Evolutionary conservation across 306 rosid genomes (phyloP).

Genomic region (Prunus davidiana): DNA sequence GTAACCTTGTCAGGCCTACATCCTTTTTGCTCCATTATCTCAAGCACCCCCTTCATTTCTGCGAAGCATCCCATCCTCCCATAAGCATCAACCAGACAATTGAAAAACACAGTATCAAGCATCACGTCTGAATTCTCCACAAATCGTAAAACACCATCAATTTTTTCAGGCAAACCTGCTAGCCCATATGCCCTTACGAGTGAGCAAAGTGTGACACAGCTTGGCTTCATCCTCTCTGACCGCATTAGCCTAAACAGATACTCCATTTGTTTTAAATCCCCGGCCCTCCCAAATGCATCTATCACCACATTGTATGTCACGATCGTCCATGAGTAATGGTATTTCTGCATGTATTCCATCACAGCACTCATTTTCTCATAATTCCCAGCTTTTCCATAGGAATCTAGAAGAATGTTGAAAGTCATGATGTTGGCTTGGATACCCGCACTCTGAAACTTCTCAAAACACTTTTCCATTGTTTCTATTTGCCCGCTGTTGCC

Average conservation of each 20-base stretch:
- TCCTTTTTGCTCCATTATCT: conserved; percentile 69
- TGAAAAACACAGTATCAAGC: conserved; percentile 71
- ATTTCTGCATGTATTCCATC: conserved; percentile 94
- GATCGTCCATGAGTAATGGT: conserved; percentile 88
- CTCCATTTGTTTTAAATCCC: conserved; percentile 93
- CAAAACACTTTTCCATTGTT: conserved; percentile 91
- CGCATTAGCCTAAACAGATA: conserved; percentile 81
- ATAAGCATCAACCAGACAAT: conserved; percentile 86
- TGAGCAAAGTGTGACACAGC: conserved; percentile 89
- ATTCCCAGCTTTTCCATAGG: conserved; percentile 65
- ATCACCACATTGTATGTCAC: conserved; percentile 82
- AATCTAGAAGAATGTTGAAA: conserved; percentile 82
- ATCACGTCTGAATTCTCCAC: conserved; percentile 74
- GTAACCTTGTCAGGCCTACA: conserved; percentile 81
- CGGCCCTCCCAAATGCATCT: conserved; percentile 93
- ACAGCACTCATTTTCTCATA: conserved; percentile 80
- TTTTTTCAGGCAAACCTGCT: conserved; percentile 72
- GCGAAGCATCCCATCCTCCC: conserved; percentile 63
- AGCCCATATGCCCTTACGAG: conserved; percentile 81
- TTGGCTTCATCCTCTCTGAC: conserved; percentile 86
- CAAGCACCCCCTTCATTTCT: conserved; percentile 77
- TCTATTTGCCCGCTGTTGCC: conserved; percentile 81
- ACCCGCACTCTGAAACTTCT: conserved; percentile 79
- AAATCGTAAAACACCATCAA: conserved; percentile 54
- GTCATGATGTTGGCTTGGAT: conserved; percentile 82